These are phyloP conservation scores for Fusarium vanettenii DNA, from an alignment of 2,329 filamentous ascomycete species.

Conservation along the genomic window DNA sequence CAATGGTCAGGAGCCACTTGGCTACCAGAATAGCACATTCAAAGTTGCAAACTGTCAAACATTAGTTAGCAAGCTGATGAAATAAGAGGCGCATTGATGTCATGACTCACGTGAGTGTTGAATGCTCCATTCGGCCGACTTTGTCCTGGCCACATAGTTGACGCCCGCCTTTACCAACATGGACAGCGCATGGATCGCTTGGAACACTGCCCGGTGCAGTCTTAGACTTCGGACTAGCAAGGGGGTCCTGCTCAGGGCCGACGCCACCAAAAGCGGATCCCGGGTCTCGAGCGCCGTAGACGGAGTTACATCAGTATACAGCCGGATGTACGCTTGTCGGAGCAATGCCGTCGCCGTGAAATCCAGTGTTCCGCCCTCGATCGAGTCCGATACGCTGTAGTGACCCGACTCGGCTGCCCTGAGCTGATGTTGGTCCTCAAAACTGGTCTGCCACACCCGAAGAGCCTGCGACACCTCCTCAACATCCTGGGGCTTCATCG, in stretches of 20 bases:
- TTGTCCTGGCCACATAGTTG: constrained; percentile 70
- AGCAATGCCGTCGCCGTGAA: constrained; percentile 73
- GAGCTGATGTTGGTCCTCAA: constrained; percentile 66
- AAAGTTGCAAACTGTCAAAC: constrained; percentile 64
- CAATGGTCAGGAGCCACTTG: constrained; percentile 69
- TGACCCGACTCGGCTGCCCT: constrained; percentile 61
- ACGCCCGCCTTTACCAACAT: constrained; percentile 74
- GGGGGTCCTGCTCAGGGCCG: constrained; percentile 68
- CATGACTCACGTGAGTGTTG: constrained; percentile 66
- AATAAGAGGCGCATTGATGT: not conserved
- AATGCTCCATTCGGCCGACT: constrained; percentile 72
- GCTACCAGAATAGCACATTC: constrained; percentile 71
- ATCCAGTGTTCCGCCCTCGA: constrained; percentile 69
- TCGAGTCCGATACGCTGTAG: constrained; percentile 60
- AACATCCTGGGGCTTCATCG: constrained; percentile 65
- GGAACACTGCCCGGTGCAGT: constrained; percentile 72
- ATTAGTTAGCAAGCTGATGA: constrained; percentile 26
- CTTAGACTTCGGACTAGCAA: constrained; percentile 68
- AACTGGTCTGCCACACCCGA: constrained; percentile 68
- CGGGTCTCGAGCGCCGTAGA: constrained; percentile 73
- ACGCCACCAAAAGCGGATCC: constrained; percentile 71
- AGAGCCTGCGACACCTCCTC: constrained; percentile 67
- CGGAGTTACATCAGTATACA: constrained; percentile 74
- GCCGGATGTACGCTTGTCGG: constrained; percentile 71
- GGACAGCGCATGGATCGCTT: constrained; percentile 75